A percentile compares a stretch with the other conserved stretches of the same genome.
phyloP scores from a whole-genome alignment of 345 rosid species.

The Citropsis articulata region DNA sequence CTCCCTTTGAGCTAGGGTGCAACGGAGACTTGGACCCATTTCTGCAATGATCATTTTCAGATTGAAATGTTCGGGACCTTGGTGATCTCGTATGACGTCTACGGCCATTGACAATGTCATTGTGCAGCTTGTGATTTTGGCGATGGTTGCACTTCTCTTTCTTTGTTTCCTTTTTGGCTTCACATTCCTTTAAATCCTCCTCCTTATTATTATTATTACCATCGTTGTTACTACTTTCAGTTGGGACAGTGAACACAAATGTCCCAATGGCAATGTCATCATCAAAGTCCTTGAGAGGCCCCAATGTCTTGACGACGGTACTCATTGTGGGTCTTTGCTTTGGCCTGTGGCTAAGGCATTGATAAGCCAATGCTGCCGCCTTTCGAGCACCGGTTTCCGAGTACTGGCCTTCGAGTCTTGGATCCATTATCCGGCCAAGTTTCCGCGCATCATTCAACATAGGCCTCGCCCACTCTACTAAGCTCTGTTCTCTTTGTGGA shows the following conservation, averaged over 20 bases:
- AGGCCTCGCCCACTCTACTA: constrained; percentile 72
- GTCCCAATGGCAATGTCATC: constrained; percentile 57
- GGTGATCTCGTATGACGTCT: constrained; percentile 28
- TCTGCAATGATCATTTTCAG: constrained; percentile 28
- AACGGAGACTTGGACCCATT: constrained; percentile 43
- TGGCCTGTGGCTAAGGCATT: constrained; percentile 73
- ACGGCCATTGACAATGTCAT: constrained; percentile 19
- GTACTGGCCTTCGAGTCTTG: constrained; percentile 85
- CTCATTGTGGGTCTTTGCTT: constrained; percentile 76
- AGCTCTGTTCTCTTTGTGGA: constrained; percentile 51
- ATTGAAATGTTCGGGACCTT: constrained; percentile 23
- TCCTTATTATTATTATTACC: background rate
- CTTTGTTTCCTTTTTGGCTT: constrained; percentile 31
- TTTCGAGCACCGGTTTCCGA: constrained; percentile 73
- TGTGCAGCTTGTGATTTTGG: constrained; percentile 28
- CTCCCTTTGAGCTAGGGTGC: constrained; percentile 17
- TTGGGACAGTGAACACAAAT: constrained; percentile 62
- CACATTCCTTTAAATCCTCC: constrained; percentile 26
- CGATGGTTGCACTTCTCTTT: constrained; percentile 35
- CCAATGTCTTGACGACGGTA: constrained; percentile 53
- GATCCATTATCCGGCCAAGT: constrained; percentile 73
- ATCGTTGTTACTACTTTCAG: constrained; percentile 16
- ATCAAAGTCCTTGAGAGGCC: constrained; percentile 53
- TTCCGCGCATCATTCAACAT: constrained; percentile 64
- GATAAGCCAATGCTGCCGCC: constrained; percentile 80